phyloP scores from a whole-genome alignment of 2,329 filamentous ascomycete species.

The Verticillium klebahnii region DNA sequence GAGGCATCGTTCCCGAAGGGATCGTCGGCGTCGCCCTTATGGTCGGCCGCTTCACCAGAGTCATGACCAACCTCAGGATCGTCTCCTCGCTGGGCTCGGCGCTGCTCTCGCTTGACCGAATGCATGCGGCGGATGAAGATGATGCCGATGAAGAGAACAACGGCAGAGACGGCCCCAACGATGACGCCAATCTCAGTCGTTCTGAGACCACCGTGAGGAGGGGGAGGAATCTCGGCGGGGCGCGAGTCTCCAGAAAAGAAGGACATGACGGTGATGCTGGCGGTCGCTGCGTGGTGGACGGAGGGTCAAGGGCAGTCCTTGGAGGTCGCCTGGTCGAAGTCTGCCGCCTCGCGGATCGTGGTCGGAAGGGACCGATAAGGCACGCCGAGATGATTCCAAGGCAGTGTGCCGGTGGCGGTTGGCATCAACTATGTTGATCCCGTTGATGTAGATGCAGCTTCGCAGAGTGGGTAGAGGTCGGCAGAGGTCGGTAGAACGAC shows the following conservation, averaged over 20 bases:
- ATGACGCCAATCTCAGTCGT: conserved; percentile 22
- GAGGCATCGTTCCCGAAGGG: background rate
- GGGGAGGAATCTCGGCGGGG: conserved; percentile 6
- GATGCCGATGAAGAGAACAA: conserved; percentile 15
- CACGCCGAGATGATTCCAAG: background rate
- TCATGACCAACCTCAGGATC: background rate
- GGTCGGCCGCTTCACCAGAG: background rate
- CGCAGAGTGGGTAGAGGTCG: too few species aligned
- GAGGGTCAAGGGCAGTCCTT: background rate
- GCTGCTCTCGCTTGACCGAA: conserved; percentile 6
- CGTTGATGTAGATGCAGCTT: too few species aligned
- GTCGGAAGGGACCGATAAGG: background rate
- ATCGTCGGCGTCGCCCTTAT: background rate
- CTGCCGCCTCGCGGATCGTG: background rate
- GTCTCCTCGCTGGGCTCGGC: background rate
- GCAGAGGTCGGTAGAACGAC: too few species aligned
- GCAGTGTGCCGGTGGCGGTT: background rate
- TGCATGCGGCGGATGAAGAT: conserved; percentile 17
- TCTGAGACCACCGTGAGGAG: conserved; percentile 13
- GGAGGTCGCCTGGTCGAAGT: background rate
- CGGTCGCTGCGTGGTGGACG: background rate
- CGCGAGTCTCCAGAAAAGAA: conserved; percentile 12
- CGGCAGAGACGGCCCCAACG: conserved; percentile 16
- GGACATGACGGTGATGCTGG: conserved; percentile 6
- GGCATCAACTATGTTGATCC: too few species aligned